Evolutionary conservation across 2,329 filamentous ascomycete species (phyloP).

Genomic region (Fusarium chaquense): DNA sequence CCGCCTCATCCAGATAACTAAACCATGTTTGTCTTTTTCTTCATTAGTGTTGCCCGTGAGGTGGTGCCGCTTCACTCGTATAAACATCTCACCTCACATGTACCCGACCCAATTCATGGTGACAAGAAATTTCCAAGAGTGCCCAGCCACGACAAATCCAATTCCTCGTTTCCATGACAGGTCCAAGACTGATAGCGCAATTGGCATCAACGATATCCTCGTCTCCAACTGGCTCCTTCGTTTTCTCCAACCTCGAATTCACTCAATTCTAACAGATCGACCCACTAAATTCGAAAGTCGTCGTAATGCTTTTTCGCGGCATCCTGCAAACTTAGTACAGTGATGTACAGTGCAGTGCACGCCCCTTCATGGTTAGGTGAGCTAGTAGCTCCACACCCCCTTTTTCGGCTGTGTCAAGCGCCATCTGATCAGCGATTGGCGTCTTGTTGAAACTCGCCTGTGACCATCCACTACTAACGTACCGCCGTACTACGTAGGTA

Average conservation of each 20-base stretch:
- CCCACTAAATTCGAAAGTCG: constrained; percentile 32
- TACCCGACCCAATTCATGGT: background rate
- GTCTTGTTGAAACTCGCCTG: constrained; percentile 33
- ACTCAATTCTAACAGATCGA: constrained; percentile 18
- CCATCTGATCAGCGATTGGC: constrained; percentile 37
- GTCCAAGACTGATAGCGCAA: constrained; percentile 17
- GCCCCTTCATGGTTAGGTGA: background rate
- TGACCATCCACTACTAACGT: background rate
- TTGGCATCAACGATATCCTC: constrained; percentile 5
- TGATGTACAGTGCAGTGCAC: constrained; percentile 1
- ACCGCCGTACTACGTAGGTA: background rate
- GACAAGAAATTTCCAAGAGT: constrained; percentile 22
- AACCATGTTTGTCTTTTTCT: constrained; percentile 1
- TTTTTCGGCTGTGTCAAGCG: constrained; percentile 25
- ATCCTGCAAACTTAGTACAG: background rate
- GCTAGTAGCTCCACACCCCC: constrained; percentile 6
- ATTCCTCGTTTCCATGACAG: constrained; percentile 11
- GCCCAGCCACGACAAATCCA: constrained; percentile 26
- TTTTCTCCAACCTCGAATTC: constrained; percentile 22
- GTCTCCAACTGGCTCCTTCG: constrained; percentile 15
- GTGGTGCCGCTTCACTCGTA: constrained; percentile 19
- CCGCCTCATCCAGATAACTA: constrained; percentile 1
- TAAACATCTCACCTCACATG: constrained; percentile 11
- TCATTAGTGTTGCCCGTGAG: constrained; percentile 13
- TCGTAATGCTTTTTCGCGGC: constrained; percentile 36